A percentile compares a stretch with the other conserved stretches of the same genome.
These are phyloP conservation scores for Stemphylium lycopersici DNA, from an alignment of 2,329 filamentous ascomycete species.

Conservation along the genomic window DNA sequence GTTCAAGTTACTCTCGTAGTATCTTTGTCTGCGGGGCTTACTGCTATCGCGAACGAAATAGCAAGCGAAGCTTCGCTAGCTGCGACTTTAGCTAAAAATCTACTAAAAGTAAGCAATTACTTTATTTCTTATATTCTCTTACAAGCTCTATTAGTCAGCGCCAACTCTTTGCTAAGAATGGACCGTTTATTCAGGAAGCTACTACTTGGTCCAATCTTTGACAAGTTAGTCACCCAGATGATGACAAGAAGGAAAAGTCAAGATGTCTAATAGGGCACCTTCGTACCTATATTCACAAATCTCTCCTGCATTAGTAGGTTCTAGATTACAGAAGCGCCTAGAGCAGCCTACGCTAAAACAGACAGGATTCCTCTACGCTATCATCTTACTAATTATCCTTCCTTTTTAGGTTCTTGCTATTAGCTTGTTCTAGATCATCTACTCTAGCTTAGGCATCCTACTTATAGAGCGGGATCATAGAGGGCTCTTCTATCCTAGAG, in stretches of 20 bases:
- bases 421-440: constrained; percentile 17
- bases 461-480: constrained; percentile 1
- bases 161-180: constrained; percentile 7
- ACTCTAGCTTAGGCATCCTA: constrained; percentile 9
- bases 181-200: constrained; percentile 7
- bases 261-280: constrained; percentile 14
- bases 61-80: constrained; percentile 3
- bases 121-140: constrained; percentile 24
- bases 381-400: constrained; percentile 18
- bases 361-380: constrained; percentile 20
- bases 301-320: constrained; percentile 21
- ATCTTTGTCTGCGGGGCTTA: constrained; percentile 16
- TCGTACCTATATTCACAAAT: constrained; percentile 20
- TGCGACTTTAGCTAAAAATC: constrained; percentile 21
- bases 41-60: constrained; percentile 14
- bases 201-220: constrained; percentile 8
- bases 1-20: constrained; percentile 13
- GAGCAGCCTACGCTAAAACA: neutral
- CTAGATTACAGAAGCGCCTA: neutral
- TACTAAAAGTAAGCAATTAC: constrained; percentile 26
- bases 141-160: constrained; percentile 15
- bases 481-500: constrained; percentile 18
- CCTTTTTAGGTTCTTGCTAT: constrained; percentile 16
- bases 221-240: constrained; percentile 16
- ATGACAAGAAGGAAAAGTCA: constrained; percentile 2